phyloP scores from a whole-genome alignment of 306 rosid species.

The Fragaria vesca region DNA sequence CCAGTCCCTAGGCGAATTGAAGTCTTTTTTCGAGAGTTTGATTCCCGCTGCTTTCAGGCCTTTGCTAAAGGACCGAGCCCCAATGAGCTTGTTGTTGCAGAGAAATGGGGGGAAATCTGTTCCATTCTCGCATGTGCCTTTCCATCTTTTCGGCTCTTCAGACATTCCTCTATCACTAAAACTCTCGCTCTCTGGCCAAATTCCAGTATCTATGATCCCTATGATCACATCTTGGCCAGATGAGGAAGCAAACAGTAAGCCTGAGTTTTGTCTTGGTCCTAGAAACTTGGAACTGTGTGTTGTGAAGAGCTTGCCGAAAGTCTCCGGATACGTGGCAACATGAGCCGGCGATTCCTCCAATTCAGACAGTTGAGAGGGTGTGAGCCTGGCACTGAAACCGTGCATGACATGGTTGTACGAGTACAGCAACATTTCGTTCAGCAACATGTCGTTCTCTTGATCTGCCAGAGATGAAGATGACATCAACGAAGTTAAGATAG shows the following conservation, averaged over 20 bases:
- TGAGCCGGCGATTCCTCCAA: background rate
- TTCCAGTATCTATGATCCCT: slow-evolving; percentile 14
- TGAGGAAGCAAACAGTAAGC: slow-evolving; percentile 28
- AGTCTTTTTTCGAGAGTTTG: background rate
- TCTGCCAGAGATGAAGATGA: background rate
- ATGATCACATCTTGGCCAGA: slow-evolving; percentile 13
- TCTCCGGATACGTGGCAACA: background rate
- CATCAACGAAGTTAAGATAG: slow-evolving; percentile 9
- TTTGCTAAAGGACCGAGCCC: slow-evolving; percentile 17
- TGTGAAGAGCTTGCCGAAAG: slow-evolving; percentile 10
- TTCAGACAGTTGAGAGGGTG: background rate
- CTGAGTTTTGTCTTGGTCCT: background rate
- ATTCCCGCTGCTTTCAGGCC: background rate
- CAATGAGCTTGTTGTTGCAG: slow-evolving; percentile 30
- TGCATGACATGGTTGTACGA: slow-evolving; percentile 23
- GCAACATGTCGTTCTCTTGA: background rate
- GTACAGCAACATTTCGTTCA: slow-evolving; percentile 11
- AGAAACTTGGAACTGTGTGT: slow-evolving; percentile 18
- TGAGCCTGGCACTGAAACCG: slow-evolving; percentile 25
- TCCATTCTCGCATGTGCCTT: slow-evolving; percentile 20
- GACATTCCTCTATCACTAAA: slow-evolving; percentile 26
- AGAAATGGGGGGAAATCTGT: slow-evolving; percentile 13
- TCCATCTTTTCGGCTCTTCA: slow-evolving; percentile 23
- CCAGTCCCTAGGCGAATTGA: background rate
- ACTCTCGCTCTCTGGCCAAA: slow-evolving; percentile 38